Evolutionary conservation across 2,329 filamentous ascomycete genomes (phyloP).

Genomic region (Geosmithia putterillii): DNA sequence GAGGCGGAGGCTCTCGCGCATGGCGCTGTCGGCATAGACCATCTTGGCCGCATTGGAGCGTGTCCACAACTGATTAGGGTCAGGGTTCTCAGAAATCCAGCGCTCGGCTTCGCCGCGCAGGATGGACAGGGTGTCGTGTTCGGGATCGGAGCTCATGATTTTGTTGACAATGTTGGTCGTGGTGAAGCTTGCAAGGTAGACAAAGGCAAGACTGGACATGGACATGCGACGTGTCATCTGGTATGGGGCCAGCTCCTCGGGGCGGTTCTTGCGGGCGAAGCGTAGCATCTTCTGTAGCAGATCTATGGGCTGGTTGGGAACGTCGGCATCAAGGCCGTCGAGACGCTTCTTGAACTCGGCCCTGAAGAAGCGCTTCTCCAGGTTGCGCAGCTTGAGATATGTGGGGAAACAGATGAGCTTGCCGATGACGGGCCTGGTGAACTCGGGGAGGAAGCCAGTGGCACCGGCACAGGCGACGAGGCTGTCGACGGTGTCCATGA

Average conservation of each 20-base stretch:
- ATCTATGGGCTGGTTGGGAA: constrained; percentile 18
- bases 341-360: constrained; percentile 11
- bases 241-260: constrained; percentile 18
- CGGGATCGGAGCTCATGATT: constrained; percentile 19
- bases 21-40: constrained; percentile 24
- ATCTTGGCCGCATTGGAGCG: constrained; percentile 22
- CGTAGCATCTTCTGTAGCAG: constrained; percentile 29
- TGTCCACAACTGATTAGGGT: constrained; percentile 18
- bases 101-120: constrained; percentile 23
- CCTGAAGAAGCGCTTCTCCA: constrained; percentile 11
- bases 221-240: constrained; percentile 17
- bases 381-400: constrained; percentile 9
- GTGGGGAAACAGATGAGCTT: constrained; percentile 10
- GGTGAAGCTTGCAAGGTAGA: constrained; percentile 26
- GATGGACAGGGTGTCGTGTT: constrained; percentile 21
- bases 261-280: constrained; percentile 22
- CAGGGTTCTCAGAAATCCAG: constrained; percentile 11
- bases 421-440: constrained; percentile 19
- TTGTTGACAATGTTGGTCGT: constrained; percentile 26
- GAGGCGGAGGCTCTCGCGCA: constrained; percentile 24
- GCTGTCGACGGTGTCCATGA: constrained; percentile 15
- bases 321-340: constrained; percentile 5
- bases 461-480: constrained; percentile 19
- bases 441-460: constrained; percentile 14
- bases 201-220: constrained; percentile 21